A percentile compares a stretch with the other conserved stretches of the same genome.
Conservation (phyloP, 495 filamentous ascomycete species). For the Penicillium malachiteum region DNA sequence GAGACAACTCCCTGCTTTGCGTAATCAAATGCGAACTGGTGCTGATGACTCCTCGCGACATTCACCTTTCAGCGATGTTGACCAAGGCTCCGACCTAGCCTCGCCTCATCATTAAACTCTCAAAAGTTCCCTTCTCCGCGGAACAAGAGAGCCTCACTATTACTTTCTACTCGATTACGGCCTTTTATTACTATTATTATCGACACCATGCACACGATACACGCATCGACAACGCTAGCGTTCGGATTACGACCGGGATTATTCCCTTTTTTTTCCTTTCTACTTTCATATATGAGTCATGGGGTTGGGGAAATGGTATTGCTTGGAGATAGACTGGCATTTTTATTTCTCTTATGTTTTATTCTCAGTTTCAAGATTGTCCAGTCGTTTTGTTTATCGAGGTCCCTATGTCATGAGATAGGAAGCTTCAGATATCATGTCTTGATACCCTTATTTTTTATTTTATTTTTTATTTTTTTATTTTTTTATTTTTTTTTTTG, state of each 20-base stretch:
- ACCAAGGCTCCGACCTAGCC: slow-evolving; percentile 34
- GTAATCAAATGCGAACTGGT: slow-evolving; percentile 52
- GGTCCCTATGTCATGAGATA: slow-evolving; percentile 3
- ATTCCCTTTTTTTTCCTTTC: slow-evolving; percentile 5
- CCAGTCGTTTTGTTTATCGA: slow-evolving; percentile 11
- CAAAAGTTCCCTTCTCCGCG: not conserved
- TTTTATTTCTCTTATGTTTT: slow-evolving; percentile 8
- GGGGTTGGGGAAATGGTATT: slow-evolving; percentile 21
- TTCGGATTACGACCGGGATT: slow-evolving; percentile 26
- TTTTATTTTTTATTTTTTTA: slow-evolving; percentile 21
- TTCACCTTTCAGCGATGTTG: slow-evolving; percentile 46
- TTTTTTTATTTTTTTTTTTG: slow-evolving; percentile 21
- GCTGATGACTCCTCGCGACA: slow-evolving; percentile 33
- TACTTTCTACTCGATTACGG: slow-evolving; percentile 17
- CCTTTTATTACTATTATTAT: slow-evolving; percentile 15
- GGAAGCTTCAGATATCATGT: slow-evolving; percentile 21
- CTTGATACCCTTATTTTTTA: slow-evolving; percentile 33
- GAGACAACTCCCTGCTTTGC: slow-evolving; percentile 68
- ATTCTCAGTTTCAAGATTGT: slow-evolving; percentile 26
- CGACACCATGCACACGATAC: slow-evolving; percentile 11
- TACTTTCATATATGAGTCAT: slow-evolving; percentile 24
- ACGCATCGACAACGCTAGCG: slow-evolving; percentile 26
- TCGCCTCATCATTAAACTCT: slow-evolving; percentile 30
- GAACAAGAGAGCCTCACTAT: not conserved
- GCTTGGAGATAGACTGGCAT: slow-evolving; percentile 30